Conservation (phyloP, 2,329 filamentous ascomycete genomes). For the Aspergillus transmontanensis region DNA sequence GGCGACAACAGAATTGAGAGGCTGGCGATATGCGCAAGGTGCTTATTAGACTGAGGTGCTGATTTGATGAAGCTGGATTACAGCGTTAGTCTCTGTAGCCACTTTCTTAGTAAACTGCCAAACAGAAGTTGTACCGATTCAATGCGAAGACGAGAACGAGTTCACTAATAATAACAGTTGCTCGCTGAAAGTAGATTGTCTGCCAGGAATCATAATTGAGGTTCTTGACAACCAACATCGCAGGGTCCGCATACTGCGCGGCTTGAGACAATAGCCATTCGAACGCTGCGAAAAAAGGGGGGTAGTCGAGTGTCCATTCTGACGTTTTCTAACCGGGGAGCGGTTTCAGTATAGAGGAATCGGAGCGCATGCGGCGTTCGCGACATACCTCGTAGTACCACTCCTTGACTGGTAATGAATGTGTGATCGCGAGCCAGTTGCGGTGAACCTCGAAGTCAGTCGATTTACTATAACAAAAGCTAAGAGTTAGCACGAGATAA, state of each 20-base stretch:
- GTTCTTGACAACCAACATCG: slow-evolving; percentile 79
- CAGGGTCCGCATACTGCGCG: slow-evolving; percentile 74
- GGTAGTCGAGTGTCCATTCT: slow-evolving; percentile 99
- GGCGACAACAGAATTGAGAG: slow-evolving; percentile 90
- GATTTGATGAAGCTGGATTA: slow-evolving; percentile 72
- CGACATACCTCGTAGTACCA: slow-evolving; percentile 86
- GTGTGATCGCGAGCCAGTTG: slow-evolving; percentile 96
- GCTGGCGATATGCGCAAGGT: slow-evolving; percentile 80
- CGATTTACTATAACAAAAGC: slow-evolving; percentile 70
- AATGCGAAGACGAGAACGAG: slow-evolving; percentile 81
- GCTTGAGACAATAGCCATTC: slow-evolving; percentile 88
- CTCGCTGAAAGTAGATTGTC: slow-evolving; percentile 88
- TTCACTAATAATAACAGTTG: slow-evolving; percentile 85
- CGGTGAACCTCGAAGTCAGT: slow-evolving; percentile 99
- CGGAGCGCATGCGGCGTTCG: not conserved
- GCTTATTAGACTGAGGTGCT: slow-evolving; percentile 65
- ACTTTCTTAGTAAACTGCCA: not conserved
- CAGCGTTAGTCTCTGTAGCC: slow-evolving; percentile 21
- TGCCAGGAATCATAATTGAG: slow-evolving; percentile 88
- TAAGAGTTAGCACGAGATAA: slow-evolving; percentile 7
- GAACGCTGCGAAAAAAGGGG: slow-evolving; percentile 96
- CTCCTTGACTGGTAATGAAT: slow-evolving; percentile 80
- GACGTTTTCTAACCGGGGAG: slow-evolving; percentile 69
- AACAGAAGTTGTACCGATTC: slow-evolving; percentile 59
- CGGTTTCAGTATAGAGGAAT: not conserved